Evolutionary conservation across 352 stramenopile species (phyloP).

Genomic region (Achlya hypogyna): DNA sequence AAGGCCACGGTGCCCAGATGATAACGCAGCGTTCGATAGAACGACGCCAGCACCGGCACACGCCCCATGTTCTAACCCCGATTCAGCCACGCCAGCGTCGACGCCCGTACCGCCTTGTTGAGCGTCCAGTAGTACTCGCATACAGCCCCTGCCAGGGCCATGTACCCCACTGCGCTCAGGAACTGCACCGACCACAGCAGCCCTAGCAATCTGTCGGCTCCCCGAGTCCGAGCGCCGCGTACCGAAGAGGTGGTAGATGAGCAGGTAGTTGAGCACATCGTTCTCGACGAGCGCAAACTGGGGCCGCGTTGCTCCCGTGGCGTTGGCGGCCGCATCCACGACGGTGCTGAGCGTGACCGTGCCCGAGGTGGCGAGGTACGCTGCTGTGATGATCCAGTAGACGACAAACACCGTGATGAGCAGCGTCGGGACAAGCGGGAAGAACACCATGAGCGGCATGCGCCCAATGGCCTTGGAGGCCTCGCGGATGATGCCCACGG

Average conservation of each 20-base stretch:
- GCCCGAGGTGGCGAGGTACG: constrained; percentile 68
- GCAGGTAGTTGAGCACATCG: constrained; percentile 60
- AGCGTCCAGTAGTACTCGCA: constrained; percentile 85
- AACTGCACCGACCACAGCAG: constrained; percentile 83
- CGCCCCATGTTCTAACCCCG: constrained; percentile 20
- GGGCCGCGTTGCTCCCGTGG: constrained; percentile 25
- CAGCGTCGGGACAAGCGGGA: constrained; percentile 58
- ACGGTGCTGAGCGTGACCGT: constrained; percentile 43
- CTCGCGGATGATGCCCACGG: constrained; percentile 81
- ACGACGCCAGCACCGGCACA: constrained; percentile 42
- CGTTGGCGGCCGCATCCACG: constrained; percentile 17
- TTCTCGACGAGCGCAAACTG: constrained; percentile 40
- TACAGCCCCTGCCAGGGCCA: constrained; percentile 67
- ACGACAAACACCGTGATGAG: constrained; percentile 55
- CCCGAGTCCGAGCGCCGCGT: constrained; percentile 18
- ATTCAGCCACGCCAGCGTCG: constrained; percentile 25
- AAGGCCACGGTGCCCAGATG: constrained; percentile 84
- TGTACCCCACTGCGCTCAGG: constrained; percentile 65
- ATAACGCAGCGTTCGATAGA: constrained; percentile 59
- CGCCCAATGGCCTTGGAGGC: constrained; percentile 64
- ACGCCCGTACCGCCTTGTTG: constrained; percentile 48
- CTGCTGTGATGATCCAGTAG: constrained; percentile 68
- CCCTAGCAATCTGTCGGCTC: constrained; percentile 23
- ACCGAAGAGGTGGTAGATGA: constrained; percentile 79
- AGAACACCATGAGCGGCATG: constrained; percentile 73